These are phyloP conservation scores for Hibiscus syriacus DNA, from an alignment of 345 rosid genomes.

Conservation along the genomic window DNA sequence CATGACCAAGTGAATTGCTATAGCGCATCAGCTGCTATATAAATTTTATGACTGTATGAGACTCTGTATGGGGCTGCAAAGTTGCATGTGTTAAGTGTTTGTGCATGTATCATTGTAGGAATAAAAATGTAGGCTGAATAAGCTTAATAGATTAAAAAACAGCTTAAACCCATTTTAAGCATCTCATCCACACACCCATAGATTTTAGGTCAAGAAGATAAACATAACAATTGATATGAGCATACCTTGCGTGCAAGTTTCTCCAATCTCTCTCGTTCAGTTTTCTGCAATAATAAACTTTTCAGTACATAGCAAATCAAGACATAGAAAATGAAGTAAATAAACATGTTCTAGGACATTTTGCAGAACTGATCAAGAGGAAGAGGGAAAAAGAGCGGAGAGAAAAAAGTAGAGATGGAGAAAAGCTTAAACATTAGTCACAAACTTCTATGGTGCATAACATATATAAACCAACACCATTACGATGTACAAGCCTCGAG, in stretches of 20 bases:
- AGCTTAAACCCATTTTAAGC: no score
- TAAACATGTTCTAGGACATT: background rate
- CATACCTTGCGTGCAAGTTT: slow-evolving; percentile 84
- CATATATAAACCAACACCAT: background rate
- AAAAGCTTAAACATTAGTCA: background rate
- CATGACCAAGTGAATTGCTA: background rate
- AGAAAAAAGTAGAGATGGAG: background rate
- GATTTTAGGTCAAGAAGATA: background rate
- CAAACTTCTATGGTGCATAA: background rate
- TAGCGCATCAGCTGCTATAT: background rate
- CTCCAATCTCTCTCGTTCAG: slow-evolving; percentile 81
- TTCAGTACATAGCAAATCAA: no score
- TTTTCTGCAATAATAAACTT: slow-evolving; percentile 75
- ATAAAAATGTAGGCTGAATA: no score
- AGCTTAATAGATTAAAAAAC: no score
- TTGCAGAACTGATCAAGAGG: background rate
- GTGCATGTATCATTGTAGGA: background rate
- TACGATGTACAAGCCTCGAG: background rate
- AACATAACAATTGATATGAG: background rate
- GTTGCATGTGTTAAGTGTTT: background rate
- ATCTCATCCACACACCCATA: no score
- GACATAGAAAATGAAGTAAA: background rate
- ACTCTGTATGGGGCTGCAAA: background rate
- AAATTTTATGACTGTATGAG: background rate
- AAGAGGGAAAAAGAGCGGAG: background rate